These are phyloP conservation scores for Incumbomyces delicatus DNA, from an alignment of 2,329 filamentous ascomycete genomes.

Conservation along the genomic window DNA sequence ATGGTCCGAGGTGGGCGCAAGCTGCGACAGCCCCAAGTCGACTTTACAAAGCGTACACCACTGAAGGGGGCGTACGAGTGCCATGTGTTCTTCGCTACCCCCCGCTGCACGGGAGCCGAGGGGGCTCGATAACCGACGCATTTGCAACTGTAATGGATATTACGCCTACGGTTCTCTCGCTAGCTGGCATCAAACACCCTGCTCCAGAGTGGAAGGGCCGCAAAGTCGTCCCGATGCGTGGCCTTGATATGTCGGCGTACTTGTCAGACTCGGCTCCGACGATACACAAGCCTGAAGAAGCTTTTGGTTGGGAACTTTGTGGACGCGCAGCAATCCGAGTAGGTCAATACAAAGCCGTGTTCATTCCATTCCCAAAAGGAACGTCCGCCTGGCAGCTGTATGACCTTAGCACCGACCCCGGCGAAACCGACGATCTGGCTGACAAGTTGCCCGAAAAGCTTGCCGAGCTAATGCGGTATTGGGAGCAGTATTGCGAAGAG, in stretches of 20 bases:
- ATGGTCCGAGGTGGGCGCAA: constrained; percentile 41
- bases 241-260: constrained; percentile 38
- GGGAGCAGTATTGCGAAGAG: constrained; percentile 36
- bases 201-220: constrained; percentile 43
- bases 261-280: constrained; percentile 26
- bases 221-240: constrained; percentile 43
- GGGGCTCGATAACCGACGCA: constrained; percentile 20
- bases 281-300: constrained; percentile 43
- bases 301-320: constrained; percentile 49
- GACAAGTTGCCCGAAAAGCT: constrained; percentile 35
- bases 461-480: constrained; percentile 41
- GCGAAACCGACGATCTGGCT: constrained; percentile 40
- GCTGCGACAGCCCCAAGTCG: constrained; percentile 36
- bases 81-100: constrained; percentile 29
- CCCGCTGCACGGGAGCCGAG: constrained; percentile 11
- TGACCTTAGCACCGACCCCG: constrained; percentile 42
- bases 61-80: constrained; percentile 29
- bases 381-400: constrained; percentile 50
- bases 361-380: constrained; percentile 47
- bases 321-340: constrained; percentile 46
- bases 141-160: constrained; percentile 45
- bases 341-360: constrained; percentile 49
- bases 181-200: constrained; percentile 40
- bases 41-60: constrained; percentile 26
- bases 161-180: constrained; percentile 35